Conservation (phyloP, 2,329 filamentous ascomycete species). For the Conoideocrella luteorostrata region DNA sequence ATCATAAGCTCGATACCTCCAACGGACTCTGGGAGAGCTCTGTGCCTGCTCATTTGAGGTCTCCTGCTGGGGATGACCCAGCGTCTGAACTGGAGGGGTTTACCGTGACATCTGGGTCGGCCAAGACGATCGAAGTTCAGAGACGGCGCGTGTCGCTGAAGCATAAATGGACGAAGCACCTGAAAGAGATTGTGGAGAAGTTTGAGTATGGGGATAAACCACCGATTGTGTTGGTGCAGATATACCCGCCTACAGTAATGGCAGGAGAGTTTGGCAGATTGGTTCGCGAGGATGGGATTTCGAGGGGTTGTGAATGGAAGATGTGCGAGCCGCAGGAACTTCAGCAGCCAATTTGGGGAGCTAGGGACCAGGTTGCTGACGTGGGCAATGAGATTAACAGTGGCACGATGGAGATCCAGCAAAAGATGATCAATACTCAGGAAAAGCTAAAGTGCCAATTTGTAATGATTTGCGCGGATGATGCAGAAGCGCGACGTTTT, state of each 20-base stretch:
- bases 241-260: slow-evolving; percentile 24
- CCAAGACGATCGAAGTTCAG: slow-evolving; percentile 9
- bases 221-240: slow-evolving; percentile 23
- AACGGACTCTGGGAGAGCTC: slow-evolving; percentile 24
- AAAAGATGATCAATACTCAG: slow-evolving; percentile 12
- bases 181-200: slow-evolving; percentile 16
- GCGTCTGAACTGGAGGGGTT: slow-evolving; percentile 20
- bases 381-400: slow-evolving; percentile 6
- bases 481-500: slow-evolving; percentile 31
- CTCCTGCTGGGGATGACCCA: slow-evolving; percentile 9
- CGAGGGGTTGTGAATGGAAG: slow-evolving; percentile 23
- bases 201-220: slow-evolving; percentile 20
- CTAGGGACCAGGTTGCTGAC: slow-evolving; percentile 5
- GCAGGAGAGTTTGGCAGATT: slow-evolving; percentile 27
- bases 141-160: slow-evolving; percentile 15
- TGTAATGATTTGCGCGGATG: slow-evolving; percentile 25
- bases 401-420: not conserved
- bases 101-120: slow-evolving; percentile 23
- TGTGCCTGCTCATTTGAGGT: slow-evolving; percentile 20
- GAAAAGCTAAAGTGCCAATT: slow-evolving; percentile 22
- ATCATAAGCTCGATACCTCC: slow-evolving; percentile 21
- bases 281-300: slow-evolving; percentile 35
- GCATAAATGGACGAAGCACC: slow-evolving; percentile 19
- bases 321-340: slow-evolving; percentile 14
- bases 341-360: not conserved